Conservation (phyloP, 164 flowering plant genomes). For the Cinnamomum chago region DNA sequence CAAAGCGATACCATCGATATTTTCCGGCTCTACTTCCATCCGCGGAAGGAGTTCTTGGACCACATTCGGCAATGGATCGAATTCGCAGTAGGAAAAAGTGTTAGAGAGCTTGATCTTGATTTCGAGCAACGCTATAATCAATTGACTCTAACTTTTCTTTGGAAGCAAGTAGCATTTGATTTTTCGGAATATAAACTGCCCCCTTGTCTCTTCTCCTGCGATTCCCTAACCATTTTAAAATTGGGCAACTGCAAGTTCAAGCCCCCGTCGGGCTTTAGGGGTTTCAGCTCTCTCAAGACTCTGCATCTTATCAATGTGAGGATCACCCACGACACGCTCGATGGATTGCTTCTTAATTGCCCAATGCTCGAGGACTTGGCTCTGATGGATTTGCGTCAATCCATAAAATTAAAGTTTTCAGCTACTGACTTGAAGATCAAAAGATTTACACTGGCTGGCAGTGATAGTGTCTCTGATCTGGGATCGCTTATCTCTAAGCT, state of each 20-base stretch:
- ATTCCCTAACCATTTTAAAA: background rate
- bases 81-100: background rate
- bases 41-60: background rate
- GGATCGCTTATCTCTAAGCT: no score
- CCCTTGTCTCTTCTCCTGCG: background rate
- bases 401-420: no score
- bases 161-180: background rate
- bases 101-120: slow-evolving; percentile 4
- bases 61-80: slow-evolving; percentile 2
- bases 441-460: no score
- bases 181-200: background rate
- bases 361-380: no score
- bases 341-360: background rate
- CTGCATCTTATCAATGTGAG: background rate
- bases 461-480: no score
- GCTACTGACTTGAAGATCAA: no score
- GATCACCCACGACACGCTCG: background rate
- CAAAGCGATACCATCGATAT: background rate
- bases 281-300: slow-evolving; percentile 2
- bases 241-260: background rate
- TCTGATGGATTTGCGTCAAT: no score
- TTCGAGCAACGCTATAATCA: background rate
- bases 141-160: no score
- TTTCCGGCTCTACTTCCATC: background rate
- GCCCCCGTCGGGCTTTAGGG: background rate